Conservation (phyloP, 164 flowering plant species). For the Protea cynaroides region DNA sequence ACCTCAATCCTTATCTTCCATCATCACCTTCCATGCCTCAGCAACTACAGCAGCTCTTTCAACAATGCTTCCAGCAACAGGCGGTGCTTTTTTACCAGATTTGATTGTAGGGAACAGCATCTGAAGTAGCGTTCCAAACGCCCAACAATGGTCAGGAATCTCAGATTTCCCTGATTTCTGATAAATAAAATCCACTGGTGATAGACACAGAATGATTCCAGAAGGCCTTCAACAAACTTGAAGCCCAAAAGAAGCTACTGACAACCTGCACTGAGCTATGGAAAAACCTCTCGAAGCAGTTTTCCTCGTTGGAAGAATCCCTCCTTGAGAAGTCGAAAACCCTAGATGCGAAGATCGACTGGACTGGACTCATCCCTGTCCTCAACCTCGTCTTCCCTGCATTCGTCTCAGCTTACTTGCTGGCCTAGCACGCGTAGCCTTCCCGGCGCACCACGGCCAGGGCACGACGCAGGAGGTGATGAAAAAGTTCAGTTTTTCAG, state of each 20-base stretch:
- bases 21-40: conserved; percentile 34
- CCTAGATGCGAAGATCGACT: conserved; percentile 39
- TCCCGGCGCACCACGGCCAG: too few species aligned
- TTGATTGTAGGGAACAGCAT: conserved; percentile 27
- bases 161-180: conserved; percentile 24
- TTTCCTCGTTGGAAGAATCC: conserved; percentile 32
- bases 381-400: too few species aligned
- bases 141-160: conserved; percentile 60
- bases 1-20: conserved; percentile 23
- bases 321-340: conserved; percentile 26
- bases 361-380: too few species aligned
- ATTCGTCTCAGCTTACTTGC: too few species aligned
- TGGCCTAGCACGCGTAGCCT: too few species aligned
- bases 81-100: conserved; percentile 15
- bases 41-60: conserved; percentile 31
- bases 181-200: conserved; percentile 25
- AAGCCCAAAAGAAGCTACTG: conserved; percentile 32
- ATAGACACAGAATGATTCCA: conserved; percentile 20
- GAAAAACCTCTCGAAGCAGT: conserved; percentile 35
- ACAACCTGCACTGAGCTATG: conserved; percentile 36
- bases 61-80: conserved; percentile 23
- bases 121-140: conserved; percentile 41
- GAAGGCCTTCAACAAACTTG: conserved; percentile 29
- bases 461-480: too few species aligned
- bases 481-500: too few species aligned